Conservation (phyloP, 345 rosid species). For the Aegle marmelos region DNA sequence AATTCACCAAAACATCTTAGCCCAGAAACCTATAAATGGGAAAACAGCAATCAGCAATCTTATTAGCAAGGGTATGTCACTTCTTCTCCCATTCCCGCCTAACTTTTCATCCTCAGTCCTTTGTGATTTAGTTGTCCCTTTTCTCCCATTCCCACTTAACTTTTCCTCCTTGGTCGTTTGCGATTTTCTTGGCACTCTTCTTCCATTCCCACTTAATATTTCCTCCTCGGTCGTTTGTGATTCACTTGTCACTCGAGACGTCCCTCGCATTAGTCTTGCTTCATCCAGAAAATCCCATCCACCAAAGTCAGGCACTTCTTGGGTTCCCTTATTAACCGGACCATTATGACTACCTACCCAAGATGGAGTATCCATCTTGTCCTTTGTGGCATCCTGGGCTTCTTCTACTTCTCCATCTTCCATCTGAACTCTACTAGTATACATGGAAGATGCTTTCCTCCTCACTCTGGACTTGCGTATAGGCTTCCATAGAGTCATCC, state of each 20-base stretch:
- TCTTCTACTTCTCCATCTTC: constrained; percentile 22
- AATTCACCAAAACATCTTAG: constrained; percentile 40
- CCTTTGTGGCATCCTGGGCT: constrained; percentile 18
- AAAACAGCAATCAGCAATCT: constrained; percentile 56
- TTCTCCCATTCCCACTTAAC: constrained; percentile 18
- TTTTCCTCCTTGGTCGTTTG: constrained; percentile 17
- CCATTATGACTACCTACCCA: constrained; percentile 27
- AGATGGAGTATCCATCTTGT: constrained; percentile 19
- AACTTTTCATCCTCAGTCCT: constrained; percentile 24
- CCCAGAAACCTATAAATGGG: constrained; percentile 55
- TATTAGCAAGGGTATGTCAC: constrained; percentile 43
- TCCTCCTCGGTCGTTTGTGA: constrained; percentile 10
- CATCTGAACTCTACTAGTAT: constrained; percentile 12
- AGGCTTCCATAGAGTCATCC: constrained; percentile 16
- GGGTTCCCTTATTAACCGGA: constrained; percentile 17
- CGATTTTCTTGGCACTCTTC: constrained; percentile 7
- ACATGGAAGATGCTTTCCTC: constrained; percentile 22
- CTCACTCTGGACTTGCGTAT: constrained; percentile 26
- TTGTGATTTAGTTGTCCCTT: no score
- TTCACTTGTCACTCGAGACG: constrained; percentile 14
- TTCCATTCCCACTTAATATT: constrained; percentile 26
- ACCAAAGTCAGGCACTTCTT: constrained; percentile 32
- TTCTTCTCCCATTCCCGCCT: constrained; percentile 25
- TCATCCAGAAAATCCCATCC: constrained; percentile 63
- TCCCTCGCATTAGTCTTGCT: constrained; percentile 10